Percentiles rank a stretch among this genome's conserved stretches.
Evolutionary conservation across 2,329 filamentous ascomycete genomes (phyloP).

Genomic region (Penicillium hordei): DNA sequence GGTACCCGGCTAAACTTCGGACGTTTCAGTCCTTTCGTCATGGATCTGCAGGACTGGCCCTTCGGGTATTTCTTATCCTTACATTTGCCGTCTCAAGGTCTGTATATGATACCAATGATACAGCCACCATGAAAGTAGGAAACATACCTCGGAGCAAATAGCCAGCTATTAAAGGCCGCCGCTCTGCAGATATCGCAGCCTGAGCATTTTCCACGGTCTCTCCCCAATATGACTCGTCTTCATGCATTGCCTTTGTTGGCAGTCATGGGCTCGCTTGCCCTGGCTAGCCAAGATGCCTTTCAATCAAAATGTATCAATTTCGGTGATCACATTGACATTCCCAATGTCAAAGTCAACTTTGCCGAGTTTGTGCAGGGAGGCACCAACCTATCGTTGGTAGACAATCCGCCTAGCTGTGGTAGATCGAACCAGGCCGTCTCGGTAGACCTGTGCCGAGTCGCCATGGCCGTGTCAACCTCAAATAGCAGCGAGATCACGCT

Average conservation of each 20-base stretch:
- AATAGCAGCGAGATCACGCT: slow-evolving; percentile 48
- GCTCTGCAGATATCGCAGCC: neutral
- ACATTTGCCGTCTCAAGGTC: neutral
- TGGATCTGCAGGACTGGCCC: neutral
- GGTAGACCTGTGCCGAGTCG: slow-evolving; percentile 44
- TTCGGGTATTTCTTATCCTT: neutral
- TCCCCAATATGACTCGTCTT: slow-evolving; percentile 15
- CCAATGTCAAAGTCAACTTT: slow-evolving; percentile 34
- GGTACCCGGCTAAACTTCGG: neutral
- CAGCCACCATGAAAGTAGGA: too few species aligned
- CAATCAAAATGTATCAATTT: slow-evolving; percentile 28
- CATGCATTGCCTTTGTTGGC: slow-evolving; percentile 16
- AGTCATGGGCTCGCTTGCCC: slow-evolving; percentile 19
- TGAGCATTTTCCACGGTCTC: neutral
- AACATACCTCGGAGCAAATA: neutral
- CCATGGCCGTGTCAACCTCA: slow-evolving; percentile 45
- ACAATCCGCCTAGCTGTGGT: slow-evolving; percentile 40
- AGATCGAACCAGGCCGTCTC: slow-evolving; percentile 37
- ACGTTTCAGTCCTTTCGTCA: neutral
- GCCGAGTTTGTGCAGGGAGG: slow-evolving; percentile 37
- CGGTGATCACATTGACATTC: slow-evolving; percentile 27
- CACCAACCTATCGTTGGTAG: slow-evolving; percentile 40
- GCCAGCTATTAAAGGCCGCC: neutral
- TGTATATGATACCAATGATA: neutral
- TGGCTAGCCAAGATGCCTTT: slow-evolving; percentile 29